Conservation (phyloP, 2,329 filamentous ascomycete genomes). For the Xylogone sp. region DNA sequence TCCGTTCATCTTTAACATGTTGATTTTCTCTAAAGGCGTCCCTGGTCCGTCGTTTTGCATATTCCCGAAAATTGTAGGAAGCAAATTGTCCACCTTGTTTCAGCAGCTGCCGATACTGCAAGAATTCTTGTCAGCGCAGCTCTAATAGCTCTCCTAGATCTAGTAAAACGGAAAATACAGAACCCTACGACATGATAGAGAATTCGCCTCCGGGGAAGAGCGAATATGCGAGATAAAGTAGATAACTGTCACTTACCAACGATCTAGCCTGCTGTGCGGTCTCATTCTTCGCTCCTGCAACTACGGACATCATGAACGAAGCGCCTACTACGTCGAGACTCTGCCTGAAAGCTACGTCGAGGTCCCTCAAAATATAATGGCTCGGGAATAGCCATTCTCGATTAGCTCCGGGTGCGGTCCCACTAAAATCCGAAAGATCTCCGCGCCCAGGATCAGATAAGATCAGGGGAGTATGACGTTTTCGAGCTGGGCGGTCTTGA, state of each 20-base stretch:
- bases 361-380: background rate
- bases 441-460: background rate
- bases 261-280: constrained; percentile 26
- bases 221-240: background rate
- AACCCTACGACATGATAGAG: background rate
- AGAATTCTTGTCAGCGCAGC: constrained; percentile 4
- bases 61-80: constrained; percentile 97
- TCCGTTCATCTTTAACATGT: constrained; percentile 66
- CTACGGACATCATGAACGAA: constrained; percentile 22
- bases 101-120: constrained; percentile 88
- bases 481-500: no score
- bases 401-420: background rate
- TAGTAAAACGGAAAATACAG: background rate
- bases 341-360: background rate
- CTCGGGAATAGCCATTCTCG: background rate
- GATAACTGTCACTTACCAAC: constrained; percentile 20
- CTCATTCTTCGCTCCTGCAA: constrained; percentile 22
- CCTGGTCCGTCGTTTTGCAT: constrained; percentile 83
- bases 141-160: background rate
- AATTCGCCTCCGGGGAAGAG: background rate
- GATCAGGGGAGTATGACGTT: background rate
- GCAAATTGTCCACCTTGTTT: constrained; percentile 84
- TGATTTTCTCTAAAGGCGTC: constrained; percentile 87
- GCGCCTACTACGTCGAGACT: background rate
- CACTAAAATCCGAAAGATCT: background rate